Percentiles rank a stretch among this genome's conserved stretches.
Evolutionary conservation across 106 monocot genomes (phyloP).

Genomic region (Apostasia ramifera): DNA sequence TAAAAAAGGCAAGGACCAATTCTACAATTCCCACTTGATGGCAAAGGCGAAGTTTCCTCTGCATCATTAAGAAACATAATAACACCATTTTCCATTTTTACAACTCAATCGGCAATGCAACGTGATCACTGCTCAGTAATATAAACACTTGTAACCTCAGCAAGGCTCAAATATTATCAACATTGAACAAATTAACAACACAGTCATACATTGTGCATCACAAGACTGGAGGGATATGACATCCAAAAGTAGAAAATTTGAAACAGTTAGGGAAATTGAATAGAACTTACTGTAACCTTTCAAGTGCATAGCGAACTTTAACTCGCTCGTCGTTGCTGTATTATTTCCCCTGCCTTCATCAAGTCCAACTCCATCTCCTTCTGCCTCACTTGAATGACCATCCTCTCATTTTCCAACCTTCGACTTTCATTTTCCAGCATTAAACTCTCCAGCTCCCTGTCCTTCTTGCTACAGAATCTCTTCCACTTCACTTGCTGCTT

Average conservation of each 20-base stretch:
- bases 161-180: too few species aligned
- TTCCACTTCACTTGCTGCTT: conserved; percentile 5
- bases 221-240: not conserved
- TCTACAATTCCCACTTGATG: too few species aligned
- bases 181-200: too few species aligned
- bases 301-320: not conserved
- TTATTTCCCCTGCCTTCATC: not conserved
- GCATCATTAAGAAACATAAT: too few species aligned
- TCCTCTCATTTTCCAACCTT: conserved; percentile 8
- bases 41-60: too few species aligned
- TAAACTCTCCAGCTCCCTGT: conserved; percentile 6
- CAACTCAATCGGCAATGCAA: too few species aligned
- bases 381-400: conserved; percentile 4
- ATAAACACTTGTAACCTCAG: too few species aligned
- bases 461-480: conserved; percentile 7
- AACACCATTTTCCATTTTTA: too few species aligned
- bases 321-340: not conserved
- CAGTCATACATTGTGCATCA: too few species aligned
- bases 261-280: not conserved
- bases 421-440: conserved; percentile 4
- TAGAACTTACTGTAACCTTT: conserved; percentile 1
- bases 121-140: too few species aligned
- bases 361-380: conserved; percentile 2
- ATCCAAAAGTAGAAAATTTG: not conserved
- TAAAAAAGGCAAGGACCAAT: too few species aligned